Percentiles rank a stretch among this genome's conserved stretches.
phyloP scores from a whole-genome alignment of 2,329 filamentous ascomycete genomes.

The Bipolaris oryzae region DNA sequence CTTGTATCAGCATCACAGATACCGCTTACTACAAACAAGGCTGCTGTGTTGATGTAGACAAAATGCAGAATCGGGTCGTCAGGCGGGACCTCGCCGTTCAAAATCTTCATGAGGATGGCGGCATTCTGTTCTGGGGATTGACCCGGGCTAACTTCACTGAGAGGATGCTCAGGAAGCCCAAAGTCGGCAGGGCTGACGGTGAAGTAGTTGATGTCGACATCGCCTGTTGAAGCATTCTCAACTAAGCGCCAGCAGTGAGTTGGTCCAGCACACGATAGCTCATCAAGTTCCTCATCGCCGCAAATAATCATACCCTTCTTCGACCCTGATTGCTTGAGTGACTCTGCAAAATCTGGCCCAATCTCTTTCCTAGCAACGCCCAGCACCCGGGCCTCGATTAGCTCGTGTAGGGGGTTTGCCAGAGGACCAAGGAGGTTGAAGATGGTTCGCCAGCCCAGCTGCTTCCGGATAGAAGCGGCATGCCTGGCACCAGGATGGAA shows the following conservation, averaged over 20 bases:
- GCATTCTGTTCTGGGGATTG: slow-evolving; percentile 89
- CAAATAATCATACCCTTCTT: slow-evolving; percentile 90
- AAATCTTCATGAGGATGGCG: slow-evolving; percentile 75
- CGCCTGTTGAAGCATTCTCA: slow-evolving; percentile 51
- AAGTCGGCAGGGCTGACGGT: slow-evolving; percentile 83
- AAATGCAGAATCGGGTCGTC: slow-evolving; percentile 91
- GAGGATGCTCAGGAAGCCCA: slow-evolving; percentile 74
- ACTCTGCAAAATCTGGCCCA: slow-evolving; percentile 86
- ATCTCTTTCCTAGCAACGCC: slow-evolving; percentile 88
- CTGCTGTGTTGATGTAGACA: slow-evolving; percentile 91
- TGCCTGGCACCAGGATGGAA: slow-evolving; percentile 96
- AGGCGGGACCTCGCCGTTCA: slow-evolving; percentile 72
- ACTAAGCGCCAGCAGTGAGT: slow-evolving; percentile 87
- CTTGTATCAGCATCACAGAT: slow-evolving; percentile 84
- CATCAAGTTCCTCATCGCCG: slow-evolving; percentile 92
- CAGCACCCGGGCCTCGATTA: slow-evolving; percentile 87
- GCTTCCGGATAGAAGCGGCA: slow-evolving; percentile 81
- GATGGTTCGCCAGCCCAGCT: slow-evolving; percentile 92
- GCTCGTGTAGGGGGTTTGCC: slow-evolving; percentile 80
- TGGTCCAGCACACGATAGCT: slow-evolving; percentile 87
- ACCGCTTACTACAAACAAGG: slow-evolving; percentile 82
- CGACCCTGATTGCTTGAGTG: slow-evolving; percentile 74
- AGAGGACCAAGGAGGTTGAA: slow-evolving; percentile 96
- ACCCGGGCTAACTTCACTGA: slow-evolving; percentile 79
- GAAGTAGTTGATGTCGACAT: slow-evolving; percentile 75